phyloP scores from a whole-genome alignment of 2,329 filamentous ascomycete species.

The Geosmithia morbida region DNA sequence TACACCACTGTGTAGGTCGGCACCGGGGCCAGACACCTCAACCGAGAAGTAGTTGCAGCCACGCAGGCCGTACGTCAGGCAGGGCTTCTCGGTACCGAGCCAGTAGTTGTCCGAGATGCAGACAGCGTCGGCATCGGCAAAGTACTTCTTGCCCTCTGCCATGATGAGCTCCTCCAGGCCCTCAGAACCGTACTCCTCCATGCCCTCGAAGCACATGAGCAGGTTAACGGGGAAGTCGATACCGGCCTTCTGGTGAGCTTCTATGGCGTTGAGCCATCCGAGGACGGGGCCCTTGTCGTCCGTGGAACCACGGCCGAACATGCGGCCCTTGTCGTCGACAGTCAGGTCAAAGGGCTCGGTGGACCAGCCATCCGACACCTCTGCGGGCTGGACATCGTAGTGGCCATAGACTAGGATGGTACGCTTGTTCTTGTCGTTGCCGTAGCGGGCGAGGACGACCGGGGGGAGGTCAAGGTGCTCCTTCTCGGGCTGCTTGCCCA shows the following conservation, averaged over 20 bases:
- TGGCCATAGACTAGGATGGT: constrained; percentile 96
- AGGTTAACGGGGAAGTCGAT: constrained; percentile 95
- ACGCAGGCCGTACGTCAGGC: constrained; percentile 89
- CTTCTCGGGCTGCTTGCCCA: constrained; percentile 86
- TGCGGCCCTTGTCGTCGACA: constrained; percentile 79
- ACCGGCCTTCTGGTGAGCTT: constrained; percentile 90
- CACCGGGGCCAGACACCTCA: constrained; percentile 77
- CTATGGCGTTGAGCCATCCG: constrained; percentile 95
- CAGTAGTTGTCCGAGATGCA: constrained; percentile 99
- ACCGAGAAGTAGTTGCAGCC: constrained; percentile 97
- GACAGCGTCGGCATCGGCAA: constrained; percentile 88
- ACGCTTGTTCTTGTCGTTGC: constrained; percentile 80
- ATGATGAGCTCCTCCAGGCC: constrained; percentile 91
- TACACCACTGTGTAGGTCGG: constrained; percentile 91
- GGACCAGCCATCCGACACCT: constrained; percentile 87
- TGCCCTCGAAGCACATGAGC: constrained; percentile 98
- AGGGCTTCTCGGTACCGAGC: constrained; percentile 97
- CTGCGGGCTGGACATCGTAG: constrained; percentile 95
- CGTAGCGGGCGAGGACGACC: constrained; percentile 83
- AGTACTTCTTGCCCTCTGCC: constrained; percentile 82
- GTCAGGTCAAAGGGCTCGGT: constrained; percentile 86
- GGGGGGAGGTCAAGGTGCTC: constrained; percentile 86
- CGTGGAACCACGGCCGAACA: constrained; percentile 91
- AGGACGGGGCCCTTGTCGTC: constrained; percentile 97
- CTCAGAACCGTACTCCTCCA: constrained; percentile 98